Evolutionary conservation across 2,329 filamentous ascomycete species (phyloP), one percentile per base, ranked within the genome.

Genomic region (Fusarium chuoi): DNA sequence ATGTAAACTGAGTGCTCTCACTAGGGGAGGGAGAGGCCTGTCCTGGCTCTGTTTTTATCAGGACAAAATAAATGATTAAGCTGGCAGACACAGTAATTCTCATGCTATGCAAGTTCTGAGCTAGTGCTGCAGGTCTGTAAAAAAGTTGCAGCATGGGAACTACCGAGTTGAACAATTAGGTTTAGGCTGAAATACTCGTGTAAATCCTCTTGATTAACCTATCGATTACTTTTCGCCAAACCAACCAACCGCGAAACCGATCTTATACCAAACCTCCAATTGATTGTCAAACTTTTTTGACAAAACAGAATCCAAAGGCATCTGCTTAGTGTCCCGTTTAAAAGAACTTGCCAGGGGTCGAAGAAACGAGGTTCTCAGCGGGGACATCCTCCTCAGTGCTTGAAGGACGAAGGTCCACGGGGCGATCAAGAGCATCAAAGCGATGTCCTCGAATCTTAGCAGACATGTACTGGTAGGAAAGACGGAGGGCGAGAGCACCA

Each of bases 391-490:
- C 77, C 26, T 82, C 79, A 20, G 75, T 73, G 68, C 78, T 79
- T 17, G 71, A 71, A 8, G 79, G 71, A 6, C 79, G 77, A 11
- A 77, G 78, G 15, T 78, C 78, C 42, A 78, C 71, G 11, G 81
- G 91, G 12, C 85, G 86, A 79, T 95, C 92, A 7, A 94, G 83
- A 8, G 89, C 92, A 78, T 90, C 87, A 79, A 95, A 96, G 11
- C 87, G 86, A 46, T 83, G 83, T 5, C 91, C 91, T n/a, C 83
- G 86, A 24, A 83, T 74, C 82, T 87, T 92, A 17, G 92, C 89
- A 71, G 84, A 76, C 33, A 86, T 65, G 77, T 86, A 94, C 75
- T 91, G 89, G 58, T 88, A 87, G 0, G 82, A 80, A 45, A 95
- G 81, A 35, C 94, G 87, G 46, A 91, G 76, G 20, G 78, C 86